Base-by-base conservation (phyloP, 1,284 basidiomycete species). In the Malassezia pachydermatis region DNA sequence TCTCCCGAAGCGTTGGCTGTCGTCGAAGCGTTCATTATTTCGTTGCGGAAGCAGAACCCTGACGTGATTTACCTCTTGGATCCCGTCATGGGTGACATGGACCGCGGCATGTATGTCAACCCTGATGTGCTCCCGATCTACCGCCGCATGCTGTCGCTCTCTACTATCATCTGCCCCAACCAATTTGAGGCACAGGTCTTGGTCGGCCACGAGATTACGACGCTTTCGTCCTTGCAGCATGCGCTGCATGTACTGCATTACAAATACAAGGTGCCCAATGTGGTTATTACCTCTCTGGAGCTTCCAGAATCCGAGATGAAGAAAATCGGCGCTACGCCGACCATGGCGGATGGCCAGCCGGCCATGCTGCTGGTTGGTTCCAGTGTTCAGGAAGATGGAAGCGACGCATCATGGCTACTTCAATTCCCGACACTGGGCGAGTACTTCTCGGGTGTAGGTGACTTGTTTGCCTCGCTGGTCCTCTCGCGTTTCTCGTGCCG, bases 371-470 rank as follows among this genome's bases (percentile, higher is more conserved):
- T 65, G n/a, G 54, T 69, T 16, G 67, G 67, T 13, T 69, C 70
- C 75, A 36, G 74, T 71, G 6, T 49, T 56, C 33, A 64, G 42
- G 45, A 55, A 54, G 16, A 41, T 55, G 24, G 64, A 3, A 8
- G 35, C 0, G 32, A 47, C 10, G 17, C 42, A 14, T 59, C 65
- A 4, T 70, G 76, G 77, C 90, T 16, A 79, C 84, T 72, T 80
- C 81, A 0, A 80, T 81, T 96, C 9, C 84, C 86, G 0, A 80
- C 84, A 34, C 79, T 95, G 22, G 80, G 84, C 17, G 88, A 88
- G 8, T 94, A 95, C 75, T 98, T 92, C 72, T 86, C 86, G 9
- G 94, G 92, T 22, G 90, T 95, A 2, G 94, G 92, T 11, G 92
- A 99, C 70, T 80, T 96, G 44, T 98, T 99, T 75, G 89, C 90